Evolutionary conservation across 306 rosid genomes (phyloP), one percentile per base, ranked within the genome.

Genomic region (Cucumis hystrix): DNA sequence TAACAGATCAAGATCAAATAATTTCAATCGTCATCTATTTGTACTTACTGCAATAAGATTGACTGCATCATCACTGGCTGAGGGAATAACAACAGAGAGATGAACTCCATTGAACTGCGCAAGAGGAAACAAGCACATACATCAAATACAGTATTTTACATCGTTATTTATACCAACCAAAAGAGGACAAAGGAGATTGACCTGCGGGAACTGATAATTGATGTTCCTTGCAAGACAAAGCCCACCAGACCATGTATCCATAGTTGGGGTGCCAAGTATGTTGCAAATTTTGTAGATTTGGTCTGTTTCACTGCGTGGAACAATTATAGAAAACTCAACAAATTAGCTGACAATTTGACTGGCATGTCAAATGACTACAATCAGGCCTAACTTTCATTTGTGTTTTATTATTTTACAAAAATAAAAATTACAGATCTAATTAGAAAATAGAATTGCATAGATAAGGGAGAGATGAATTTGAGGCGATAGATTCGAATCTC

Each of bases 221-320:
- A 96, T 92, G 79, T 92, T 90, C 83, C 90, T 91, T 47, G 99
- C 99, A 76, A 96, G 97, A 79, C 40, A 83, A 76, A 92, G 88
- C 55, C 99, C 99, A 58, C 81, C 97, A 45, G 91, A 85, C 99
- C 99, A 96, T 55, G 94, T 83, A 67, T 87, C 93, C 74, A 59
- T 78, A 21, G 88, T 96, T 78, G 99, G 99, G 77, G 81, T 92
- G 85, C 99, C 98, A 11, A 92, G 89, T 73, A 96, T 93, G 80
- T 91, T 85, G 77, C 99, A 96, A 71, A 96, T 92, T 88, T 96
- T 96, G 86, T 83, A 87, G 73, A 96, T 87, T 85, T 96, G 98
- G 82, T 96, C 99, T 13, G 89, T 88, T 83, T 92, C 98, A 80
- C 98, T 96, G 98, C 83, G 83, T 23, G 3, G 37, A 10, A 14